These are phyloP conservation scores for Scheffersomyces ergatensis DNA, from an alignment of 805 yeast species.

Conservation along the genomic window DNA sequence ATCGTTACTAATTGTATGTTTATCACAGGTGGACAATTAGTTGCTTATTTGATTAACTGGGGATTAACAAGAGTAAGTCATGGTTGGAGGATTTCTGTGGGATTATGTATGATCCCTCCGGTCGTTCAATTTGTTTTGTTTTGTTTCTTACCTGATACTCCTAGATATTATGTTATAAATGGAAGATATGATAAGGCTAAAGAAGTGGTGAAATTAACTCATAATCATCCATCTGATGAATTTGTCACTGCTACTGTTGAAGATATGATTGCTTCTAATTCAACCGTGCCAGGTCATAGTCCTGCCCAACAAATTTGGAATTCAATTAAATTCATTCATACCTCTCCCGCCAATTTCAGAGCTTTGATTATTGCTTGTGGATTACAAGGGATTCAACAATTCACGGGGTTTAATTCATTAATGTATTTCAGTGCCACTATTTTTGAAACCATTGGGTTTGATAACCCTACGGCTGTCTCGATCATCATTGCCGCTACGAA, in stretches of 20 bases:
- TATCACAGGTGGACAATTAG: conserved; percentile 91
- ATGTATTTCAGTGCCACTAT: conserved; percentile 95
- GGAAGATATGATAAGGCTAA: conserved; percentile 66
- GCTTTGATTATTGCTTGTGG: conserved; percentile 91
- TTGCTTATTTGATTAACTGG: conserved; percentile 93
- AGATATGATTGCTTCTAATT: conserved; percentile 54
- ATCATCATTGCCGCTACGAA: conserved; percentile 92
- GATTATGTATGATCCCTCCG: conserved; percentile 86
- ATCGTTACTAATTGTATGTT: conserved; percentile 86
- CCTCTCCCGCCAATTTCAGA: conserved; percentile 75
- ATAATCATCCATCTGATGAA: conserved; percentile 60
- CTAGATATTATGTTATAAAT: conserved; percentile 79
- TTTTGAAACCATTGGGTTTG: conserved; percentile 86
- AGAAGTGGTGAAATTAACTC: conserved; percentile 60
- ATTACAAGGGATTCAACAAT: conserved; percentile 93
- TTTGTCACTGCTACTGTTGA: conserved; percentile 64
- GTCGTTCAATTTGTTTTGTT: conserved; percentile 73
- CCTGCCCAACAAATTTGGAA: conserved; percentile 53
- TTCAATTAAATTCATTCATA: conserved; percentile 62
- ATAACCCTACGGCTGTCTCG: conserved; percentile 91
- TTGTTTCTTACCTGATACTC: conserved; percentile 91
- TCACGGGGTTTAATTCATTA: conserved; percentile 93
- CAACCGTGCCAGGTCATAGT: conserved; percentile 37
- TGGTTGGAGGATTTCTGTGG: conserved; percentile 94
- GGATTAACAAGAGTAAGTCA: conserved; percentile 69